These are phyloP conservation scores for Salix viminalis DNA, from an alignment of 345 rosid species.

Conservation along the genomic window DNA sequence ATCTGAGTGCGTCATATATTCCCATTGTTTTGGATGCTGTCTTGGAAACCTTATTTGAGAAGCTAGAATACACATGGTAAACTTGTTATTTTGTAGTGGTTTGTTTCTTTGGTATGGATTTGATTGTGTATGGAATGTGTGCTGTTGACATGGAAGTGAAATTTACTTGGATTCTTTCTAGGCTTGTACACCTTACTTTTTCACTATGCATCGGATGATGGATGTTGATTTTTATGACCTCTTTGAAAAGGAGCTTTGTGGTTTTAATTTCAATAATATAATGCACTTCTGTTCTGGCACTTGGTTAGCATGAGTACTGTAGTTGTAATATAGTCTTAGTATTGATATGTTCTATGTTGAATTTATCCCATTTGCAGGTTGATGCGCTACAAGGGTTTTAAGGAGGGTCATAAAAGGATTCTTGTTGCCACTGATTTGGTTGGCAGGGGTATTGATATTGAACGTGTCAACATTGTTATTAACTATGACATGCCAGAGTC, in stretches of 20 bases:
- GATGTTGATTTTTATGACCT: neutral
- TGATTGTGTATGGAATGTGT: neutral
- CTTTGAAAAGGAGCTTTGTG: neutral
- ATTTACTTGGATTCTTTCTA: neutral
- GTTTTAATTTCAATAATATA: neutral
- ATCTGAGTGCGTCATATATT: neutral
- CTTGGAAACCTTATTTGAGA: neutral
- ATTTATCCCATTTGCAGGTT: conserved; percentile 40
- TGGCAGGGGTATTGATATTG: conserved; percentile 96
- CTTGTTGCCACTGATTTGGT: conserved; percentile 96
- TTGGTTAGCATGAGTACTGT: neutral
- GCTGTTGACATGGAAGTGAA: neutral
- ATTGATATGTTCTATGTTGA: neutral
- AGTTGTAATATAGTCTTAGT: neutral
- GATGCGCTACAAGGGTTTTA: conserved; percentile 94
- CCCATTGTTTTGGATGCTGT: neutral
- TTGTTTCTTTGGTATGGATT: neutral
- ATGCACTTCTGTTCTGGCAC: neutral
- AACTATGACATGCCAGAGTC: conserved; percentile 99
- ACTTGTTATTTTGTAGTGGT: neutral
- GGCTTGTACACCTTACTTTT: neutral
- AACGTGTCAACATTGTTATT: conserved; percentile 94
- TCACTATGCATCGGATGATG: too few relatives aligned
- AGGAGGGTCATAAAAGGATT: conserved; percentile 97
- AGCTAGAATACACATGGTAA: neutral